Conservation (phyloP, 352 stramenopile genomes). For the Plasmopara viticola region DNA sequence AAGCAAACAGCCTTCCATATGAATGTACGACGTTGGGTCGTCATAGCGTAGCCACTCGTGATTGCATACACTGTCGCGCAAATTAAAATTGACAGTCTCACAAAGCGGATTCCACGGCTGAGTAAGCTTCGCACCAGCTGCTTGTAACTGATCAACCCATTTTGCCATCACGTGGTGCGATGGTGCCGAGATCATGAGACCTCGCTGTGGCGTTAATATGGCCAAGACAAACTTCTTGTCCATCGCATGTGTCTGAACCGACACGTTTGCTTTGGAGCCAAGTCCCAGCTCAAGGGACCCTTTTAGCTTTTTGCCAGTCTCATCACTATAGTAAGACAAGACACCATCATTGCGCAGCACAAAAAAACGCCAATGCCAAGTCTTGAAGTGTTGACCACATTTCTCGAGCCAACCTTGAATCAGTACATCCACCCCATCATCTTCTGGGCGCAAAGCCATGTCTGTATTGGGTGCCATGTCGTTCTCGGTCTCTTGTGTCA, state of each 20-base stretch:
- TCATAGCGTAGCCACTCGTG: slow-evolving; percentile 86
- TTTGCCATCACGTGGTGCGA: slow-evolving; percentile 73
- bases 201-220: slow-evolving; percentile 64
- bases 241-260: slow-evolving; percentile 76
- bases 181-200: slow-evolving; percentile 77
- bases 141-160: slow-evolving; percentile 74
- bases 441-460: slow-evolving; percentile 29
- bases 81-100: slow-evolving; percentile 81
- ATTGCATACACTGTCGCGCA: slow-evolving; percentile 55
- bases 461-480: slow-evolving; percentile 30
- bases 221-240: slow-evolving; percentile 82
- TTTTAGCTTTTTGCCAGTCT: slow-evolving; percentile 70
- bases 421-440: slow-evolving; percentile 60
- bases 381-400: slow-evolving; percentile 85
- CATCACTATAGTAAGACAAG: slow-evolving; percentile 75
- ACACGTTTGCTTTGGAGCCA: slow-evolving; percentile 64
- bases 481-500: slow-evolving; percentile 26
- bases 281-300: slow-evolving; percentile 73
- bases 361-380: slow-evolving; percentile 87
- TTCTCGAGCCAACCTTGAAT: slow-evolving; percentile 87
- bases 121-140: slow-evolving; percentile 55
- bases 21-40: slow-evolving; percentile 79
- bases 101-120: slow-evolving; percentile 70
- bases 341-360: slow-evolving; percentile 75
- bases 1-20: slow-evolving; percentile 79